A percentile compares a stretch with the other conserved stretches of the same genome.
Conservation (phyloP, 2,329 filamentous ascomycete genomes). For the Chaetomiaceae sp. region DNA sequence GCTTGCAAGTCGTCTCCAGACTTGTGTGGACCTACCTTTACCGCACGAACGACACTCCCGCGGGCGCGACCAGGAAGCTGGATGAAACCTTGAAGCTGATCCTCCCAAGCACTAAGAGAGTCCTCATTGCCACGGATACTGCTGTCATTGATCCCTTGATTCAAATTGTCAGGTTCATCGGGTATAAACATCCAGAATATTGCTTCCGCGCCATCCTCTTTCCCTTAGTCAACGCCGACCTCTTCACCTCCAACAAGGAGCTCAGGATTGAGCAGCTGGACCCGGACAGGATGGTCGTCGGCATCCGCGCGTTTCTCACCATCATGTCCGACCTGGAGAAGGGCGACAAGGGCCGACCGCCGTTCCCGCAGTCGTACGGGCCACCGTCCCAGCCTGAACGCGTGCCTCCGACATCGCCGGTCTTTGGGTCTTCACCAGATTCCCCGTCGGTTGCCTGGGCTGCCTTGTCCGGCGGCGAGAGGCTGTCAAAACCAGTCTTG, state of each 20-base stretch:
- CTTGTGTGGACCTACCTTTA: conserved; percentile 94
- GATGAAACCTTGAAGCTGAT: conserved; percentile 86
- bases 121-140: conserved; percentile 74
- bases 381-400: conserved; percentile 36
- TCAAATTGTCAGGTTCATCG: conserved; percentile 89
- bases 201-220: conserved; percentile 94
- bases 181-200: conserved; percentile 86
- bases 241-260: conserved; percentile 71
- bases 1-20: conserved; percentile 82
- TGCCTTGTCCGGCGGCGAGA: conserved; percentile 47
- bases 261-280: conserved; percentile 87
- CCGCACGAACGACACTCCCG: conserved; percentile 65
- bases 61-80: conserved; percentile 66
- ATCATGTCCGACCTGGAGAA: conserved; percentile 92
- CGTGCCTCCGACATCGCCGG: conserved; percentile 44
- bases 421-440: conserved; percentile 36
- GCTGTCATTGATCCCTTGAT: conserved; percentile 85
- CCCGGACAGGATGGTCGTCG: conserved; percentile 94
- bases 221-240: conserved; percentile 84
- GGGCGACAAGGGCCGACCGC: conserved; percentile 67
- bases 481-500: conserved; percentile 60
- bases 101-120: conserved; percentile 71
- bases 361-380: conserved; percentile 69
- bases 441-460: conserved; percentile 24
- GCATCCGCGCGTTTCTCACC: conserved; percentile 85